Evolutionary conservation across 306 rosid species (phyloP).

Genomic region (Malus sieversii): DNA sequence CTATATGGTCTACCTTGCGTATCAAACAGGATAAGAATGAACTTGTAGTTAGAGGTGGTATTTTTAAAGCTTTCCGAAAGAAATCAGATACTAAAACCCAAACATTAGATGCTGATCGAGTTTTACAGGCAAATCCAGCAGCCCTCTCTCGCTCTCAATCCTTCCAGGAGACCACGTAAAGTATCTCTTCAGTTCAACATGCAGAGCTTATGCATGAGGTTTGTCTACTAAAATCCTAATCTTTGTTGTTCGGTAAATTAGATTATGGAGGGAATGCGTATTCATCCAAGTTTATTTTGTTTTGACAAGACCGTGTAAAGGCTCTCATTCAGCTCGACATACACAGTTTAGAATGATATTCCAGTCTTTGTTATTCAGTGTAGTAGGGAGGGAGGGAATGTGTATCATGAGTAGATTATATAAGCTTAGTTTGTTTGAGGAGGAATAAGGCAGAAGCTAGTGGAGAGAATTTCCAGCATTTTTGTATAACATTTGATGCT

Average conservation of each 20-base stretch:
- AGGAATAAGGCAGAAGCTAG: slow-evolving; percentile 11
- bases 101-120: slow-evolving; percentile 26
- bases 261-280: slow-evolving; percentile 7
- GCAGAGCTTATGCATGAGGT: neutral
- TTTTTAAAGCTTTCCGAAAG: slow-evolving; percentile 46
- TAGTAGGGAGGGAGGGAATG: too few species aligned
- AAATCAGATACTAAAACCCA: slow-evolving; percentile 26
- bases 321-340: neutral
- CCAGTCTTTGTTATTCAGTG: neutral
- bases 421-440: neutral
- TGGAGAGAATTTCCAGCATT: neutral
- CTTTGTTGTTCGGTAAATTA: slow-evolving; percentile 8
- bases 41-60: slow-evolving; percentile 36
- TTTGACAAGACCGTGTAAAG: neutral
- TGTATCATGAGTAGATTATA: too few species aligned
- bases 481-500: neutral
- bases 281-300: neutral
- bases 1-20: slow-evolving; percentile 50
- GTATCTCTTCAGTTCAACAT: neutral
- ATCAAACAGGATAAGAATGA: slow-evolving; percentile 28
- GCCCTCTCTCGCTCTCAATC: slow-evolving; percentile 50
- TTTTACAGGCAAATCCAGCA: slow-evolving; percentile 54
- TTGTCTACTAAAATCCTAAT: slow-evolving; percentile 2
- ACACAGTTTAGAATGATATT: neutral
- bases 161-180: slow-evolving; percentile 38